Conservation (phyloP, 2,329 filamentous ascomycete species). For the Teratosphaeria zuluensis region DNA sequence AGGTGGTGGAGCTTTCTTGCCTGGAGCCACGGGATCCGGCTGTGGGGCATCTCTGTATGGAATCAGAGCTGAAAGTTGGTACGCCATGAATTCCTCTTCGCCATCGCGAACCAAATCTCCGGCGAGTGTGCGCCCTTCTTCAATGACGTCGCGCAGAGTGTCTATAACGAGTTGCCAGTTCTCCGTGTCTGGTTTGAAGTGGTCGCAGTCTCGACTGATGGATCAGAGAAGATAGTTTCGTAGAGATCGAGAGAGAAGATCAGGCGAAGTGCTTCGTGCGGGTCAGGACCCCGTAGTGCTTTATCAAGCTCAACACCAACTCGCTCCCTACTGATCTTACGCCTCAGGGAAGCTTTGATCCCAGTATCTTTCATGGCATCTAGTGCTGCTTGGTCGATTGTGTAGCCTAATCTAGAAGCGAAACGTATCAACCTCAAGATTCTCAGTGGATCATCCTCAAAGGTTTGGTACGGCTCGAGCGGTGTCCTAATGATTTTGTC, state of each 20-base stretch:
- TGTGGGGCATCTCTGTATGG: slow-evolving; percentile 56
- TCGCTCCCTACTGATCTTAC: slow-evolving; percentile 87
- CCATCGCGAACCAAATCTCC: slow-evolving; percentile 47
- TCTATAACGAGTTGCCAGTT: slow-evolving; percentile 57
- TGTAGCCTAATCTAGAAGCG: slow-evolving; percentile 72
- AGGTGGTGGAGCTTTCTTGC: slow-evolving; percentile 46
- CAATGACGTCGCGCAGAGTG: slow-evolving; percentile 45
- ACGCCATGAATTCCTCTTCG: slow-evolving; percentile 61
- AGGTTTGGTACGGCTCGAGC: slow-evolving; percentile 79
- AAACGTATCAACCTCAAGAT: slow-evolving; percentile 84
- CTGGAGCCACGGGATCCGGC: slow-evolving; percentile 29
- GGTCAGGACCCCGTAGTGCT: slow-evolving; percentile 69
- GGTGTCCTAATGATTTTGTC: slow-evolving; percentile 71
- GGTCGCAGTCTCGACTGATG: slow-evolving; percentile 39
- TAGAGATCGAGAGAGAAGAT: slow-evolving; percentile 61
- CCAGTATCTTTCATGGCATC: slow-evolving; percentile 64
- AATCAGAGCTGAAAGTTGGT: slow-evolving; percentile 64
- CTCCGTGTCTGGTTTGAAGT: slow-evolving; percentile 46
- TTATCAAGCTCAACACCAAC: slow-evolving; percentile 84
- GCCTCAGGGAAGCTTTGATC: slow-evolving; percentile 68
- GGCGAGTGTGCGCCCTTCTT: slow-evolving; percentile 22
- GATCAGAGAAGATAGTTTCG: slow-evolving; percentile 63
- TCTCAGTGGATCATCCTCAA: slow-evolving; percentile 84
- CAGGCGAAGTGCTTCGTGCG: slow-evolving; percentile 51
- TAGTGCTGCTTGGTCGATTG: slow-evolving; percentile 61